Base-by-base conservation (phyloP, 1,284 basidiomycete species). In the Boletellus dicymbophilus region DNA sequence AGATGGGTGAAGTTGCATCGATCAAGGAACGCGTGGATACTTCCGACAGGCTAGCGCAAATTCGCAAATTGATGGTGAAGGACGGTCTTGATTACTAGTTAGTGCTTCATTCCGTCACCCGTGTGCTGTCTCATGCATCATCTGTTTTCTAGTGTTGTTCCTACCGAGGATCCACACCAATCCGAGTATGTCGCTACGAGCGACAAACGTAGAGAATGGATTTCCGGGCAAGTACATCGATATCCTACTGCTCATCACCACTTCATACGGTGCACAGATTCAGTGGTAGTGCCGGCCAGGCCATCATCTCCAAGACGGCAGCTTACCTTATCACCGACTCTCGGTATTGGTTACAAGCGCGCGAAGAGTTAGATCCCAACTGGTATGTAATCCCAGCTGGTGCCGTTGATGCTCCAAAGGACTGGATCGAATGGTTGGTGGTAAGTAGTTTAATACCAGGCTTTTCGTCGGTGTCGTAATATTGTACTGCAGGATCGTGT, bases 331-430 rank as follows among this genome's bases (percentile, higher is more conserved):
- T 95, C 56, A 88, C 87, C 20, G 94, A 98, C 68, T 91, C 93
- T 23, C 80, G 93, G 25, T 97, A 97, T 68, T 96, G 92, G 87
- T 66, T 88, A 2, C 93, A 95, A 70, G 93, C 94, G 7, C 77
- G 78, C 10, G 75, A 84, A 12, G 84, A 95, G 64, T 70, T 94
- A 16, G 90, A 94, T 65, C 56, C 69, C 18, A 85, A 90, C 56
- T 98, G 94, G 94, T 74, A 76, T 13, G 61, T 95, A 31, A 77
- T 93, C 47, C 75, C 78, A 46, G 84, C 87, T 2, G 93, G 92
- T 1, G 66, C 73, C 2, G 58, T 68, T 11, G 78, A 79, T 30
- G 81, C 77, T 3, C 78, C 82, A 1, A 80, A 78, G 55, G 85
- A 91, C 59, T 94, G 90, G 90, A 77, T 85, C 21, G 88, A 91